Evolutionary conservation across 352 stramenopile species (phyloP).

Genomic region (Phytophthora cactorum): DNA sequence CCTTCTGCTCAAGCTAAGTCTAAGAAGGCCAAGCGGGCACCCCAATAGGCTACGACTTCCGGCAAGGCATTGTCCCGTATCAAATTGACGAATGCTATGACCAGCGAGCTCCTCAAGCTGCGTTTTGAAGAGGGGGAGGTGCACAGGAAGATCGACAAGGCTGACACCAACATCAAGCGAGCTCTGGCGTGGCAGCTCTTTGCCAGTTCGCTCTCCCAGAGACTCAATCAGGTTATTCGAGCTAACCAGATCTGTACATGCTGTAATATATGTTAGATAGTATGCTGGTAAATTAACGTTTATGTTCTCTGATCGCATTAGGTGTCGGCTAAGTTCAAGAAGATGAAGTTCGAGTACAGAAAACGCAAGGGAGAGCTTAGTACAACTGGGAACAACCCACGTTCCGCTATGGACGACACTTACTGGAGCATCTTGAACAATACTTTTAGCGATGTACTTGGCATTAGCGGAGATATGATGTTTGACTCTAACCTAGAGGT

Average conservation of each 20-base stretch:
- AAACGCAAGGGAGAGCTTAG: neutral
- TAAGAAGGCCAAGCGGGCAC: neutral
- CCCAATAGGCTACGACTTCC: neutral
- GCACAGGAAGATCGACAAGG: neutral
- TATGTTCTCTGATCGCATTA: neutral
- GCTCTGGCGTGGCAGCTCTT: neutral
- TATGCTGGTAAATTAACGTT: neutral
- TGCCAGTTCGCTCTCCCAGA: neutral
- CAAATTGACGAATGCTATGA: neutral
- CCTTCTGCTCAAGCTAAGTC: neutral
- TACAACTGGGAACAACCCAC: neutral
- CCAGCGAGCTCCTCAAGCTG: neutral
- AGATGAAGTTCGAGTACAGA: neutral
- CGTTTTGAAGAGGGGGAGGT: neutral
- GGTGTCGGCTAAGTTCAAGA: neutral
- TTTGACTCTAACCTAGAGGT: neutral
- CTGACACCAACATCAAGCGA: neutral
- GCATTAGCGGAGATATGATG: neutral
- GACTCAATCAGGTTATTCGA: neutral
- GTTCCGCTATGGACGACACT: neutral
- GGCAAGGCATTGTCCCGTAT: neutral
- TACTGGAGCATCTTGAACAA: neutral
- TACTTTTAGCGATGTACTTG: neutral
- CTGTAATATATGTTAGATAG: neutral
- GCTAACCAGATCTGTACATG: neutral